A percentile compares a stretch with the other conserved stretches of the same genome.
Conservation (phyloP, 1,284 basidiomycete genomes). For the Tilletia caries region DNA sequence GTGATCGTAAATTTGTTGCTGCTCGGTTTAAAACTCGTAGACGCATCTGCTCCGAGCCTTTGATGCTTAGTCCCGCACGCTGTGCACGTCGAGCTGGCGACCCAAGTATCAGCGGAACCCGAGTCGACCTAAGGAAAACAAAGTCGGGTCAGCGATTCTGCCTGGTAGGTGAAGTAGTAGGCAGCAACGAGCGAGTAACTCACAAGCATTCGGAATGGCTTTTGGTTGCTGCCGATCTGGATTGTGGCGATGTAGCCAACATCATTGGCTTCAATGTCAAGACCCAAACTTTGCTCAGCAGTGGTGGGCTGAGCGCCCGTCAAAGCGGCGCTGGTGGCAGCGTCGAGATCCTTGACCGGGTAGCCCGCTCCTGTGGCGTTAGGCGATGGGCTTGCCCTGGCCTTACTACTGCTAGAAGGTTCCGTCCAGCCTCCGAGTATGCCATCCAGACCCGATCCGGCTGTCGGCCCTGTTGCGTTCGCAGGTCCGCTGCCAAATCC, state of each 20-base stretch:
- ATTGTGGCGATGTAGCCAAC: slow-evolving; percentile 69
- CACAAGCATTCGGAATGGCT: slow-evolving; percentile 65
- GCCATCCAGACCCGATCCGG: background rate
- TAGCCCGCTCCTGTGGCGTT: background rate
- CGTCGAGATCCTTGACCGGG: slow-evolving; percentile 50
- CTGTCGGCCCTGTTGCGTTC: background rate
- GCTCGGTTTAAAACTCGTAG: slow-evolving; percentile 64
- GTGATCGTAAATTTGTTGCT: slow-evolving; percentile 66
- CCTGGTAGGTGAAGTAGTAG: background rate
- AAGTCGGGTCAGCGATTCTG: background rate
- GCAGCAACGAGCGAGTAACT: background rate
- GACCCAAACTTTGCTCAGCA: slow-evolving; percentile 64
- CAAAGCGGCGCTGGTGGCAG: slow-evolving; percentile 57
- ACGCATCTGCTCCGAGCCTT: slow-evolving; percentile 66
- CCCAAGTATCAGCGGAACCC: slow-evolving; percentile 79
- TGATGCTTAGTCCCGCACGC: slow-evolving; percentile 57
- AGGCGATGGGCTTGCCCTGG: background rate
- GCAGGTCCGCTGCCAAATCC: slow-evolving; percentile 1
- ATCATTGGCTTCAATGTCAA: slow-evolving; percentile 67
- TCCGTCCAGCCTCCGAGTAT: background rate
- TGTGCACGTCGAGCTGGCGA: slow-evolving; percentile 33
- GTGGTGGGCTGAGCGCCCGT: slow-evolving; percentile 62
- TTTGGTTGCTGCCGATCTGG: slow-evolving; percentile 73
- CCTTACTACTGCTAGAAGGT: background rate
- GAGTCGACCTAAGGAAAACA: slow-evolving; percentile 62